phyloP scores from a whole-genome alignment of 2,329 filamentous ascomycete species.

The Hypoxylon sp. region DNA sequence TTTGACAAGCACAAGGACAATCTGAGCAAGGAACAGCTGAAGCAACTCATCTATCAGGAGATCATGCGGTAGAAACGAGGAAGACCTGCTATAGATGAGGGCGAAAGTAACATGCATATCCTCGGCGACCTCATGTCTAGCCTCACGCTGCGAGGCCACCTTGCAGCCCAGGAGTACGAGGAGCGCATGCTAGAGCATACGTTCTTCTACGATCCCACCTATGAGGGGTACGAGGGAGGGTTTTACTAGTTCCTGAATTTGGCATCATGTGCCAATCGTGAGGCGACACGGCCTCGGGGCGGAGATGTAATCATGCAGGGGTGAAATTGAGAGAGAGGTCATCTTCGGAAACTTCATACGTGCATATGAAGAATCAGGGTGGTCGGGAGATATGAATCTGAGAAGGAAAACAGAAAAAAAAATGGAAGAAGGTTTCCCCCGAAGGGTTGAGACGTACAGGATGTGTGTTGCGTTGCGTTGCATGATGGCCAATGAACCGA shows the following conservation, averaged over 20 bases:
- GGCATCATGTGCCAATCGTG: neutral
- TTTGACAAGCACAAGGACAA: conserved; percentile 99
- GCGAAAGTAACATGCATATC: conserved; percentile 9
- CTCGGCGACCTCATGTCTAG: conserved; percentile 14
- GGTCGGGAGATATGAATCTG: conserved; percentile 5
- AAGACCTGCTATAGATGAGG: conserved; percentile 13
- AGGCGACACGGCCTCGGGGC: neutral
- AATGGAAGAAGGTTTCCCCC: neutral
- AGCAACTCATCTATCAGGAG: conserved; percentile 97
- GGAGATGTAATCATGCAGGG: neutral
- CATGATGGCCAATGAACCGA: conserved; percentile 17
- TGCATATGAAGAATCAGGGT: conserved; percentile 3
- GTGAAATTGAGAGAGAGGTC: conserved; percentile 11
- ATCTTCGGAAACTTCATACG: conserved; percentile 2
- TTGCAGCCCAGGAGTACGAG: neutral
- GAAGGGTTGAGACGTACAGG: conserved; percentile 3
- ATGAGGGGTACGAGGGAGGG: neutral
- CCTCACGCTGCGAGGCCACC: conserved; percentile 1
- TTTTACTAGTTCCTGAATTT: neutral
- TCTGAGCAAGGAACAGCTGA: conserved; percentile 97
- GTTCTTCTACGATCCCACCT: neutral
- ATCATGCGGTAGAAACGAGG: conserved; percentile 74
- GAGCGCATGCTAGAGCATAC: neutral
- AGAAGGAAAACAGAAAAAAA: conserved; percentile 13
- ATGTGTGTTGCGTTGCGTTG: conserved; percentile 14